Percentiles rank a stretch among this genome's conserved stretches.
These are phyloP conservation scores for Linnemannia schmuckeri DNA, from an alignment of 192 early-diverging fungal species.

Conservation along the genomic window DNA sequence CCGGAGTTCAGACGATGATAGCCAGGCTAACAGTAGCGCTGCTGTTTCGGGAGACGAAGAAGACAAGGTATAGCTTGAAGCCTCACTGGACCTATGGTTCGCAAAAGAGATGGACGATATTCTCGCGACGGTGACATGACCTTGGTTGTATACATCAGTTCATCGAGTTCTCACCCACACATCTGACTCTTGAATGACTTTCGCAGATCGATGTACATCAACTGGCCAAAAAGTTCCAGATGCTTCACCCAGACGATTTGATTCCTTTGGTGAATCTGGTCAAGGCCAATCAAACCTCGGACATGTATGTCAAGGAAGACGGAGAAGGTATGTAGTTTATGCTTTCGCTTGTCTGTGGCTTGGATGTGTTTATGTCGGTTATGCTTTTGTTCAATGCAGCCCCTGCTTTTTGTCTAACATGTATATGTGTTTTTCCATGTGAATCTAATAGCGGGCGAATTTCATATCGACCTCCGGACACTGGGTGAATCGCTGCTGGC, in stretches of 20 bases:
- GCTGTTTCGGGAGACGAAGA: slow-evolving; percentile 46
- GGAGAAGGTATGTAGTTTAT: slow-evolving; percentile 46
- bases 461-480: slow-evolving; percentile 58
- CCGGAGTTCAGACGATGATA: slow-evolving; percentile 50
- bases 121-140: background rate
- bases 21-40: slow-evolving; percentile 37
- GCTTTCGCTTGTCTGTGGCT: background rate
- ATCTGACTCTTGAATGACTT: background rate
- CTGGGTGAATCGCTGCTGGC: slow-evolving; percentile 48
- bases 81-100: background rate
- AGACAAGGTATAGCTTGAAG: slow-evolving; percentile 21
- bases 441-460: slow-evolving; percentile 46
- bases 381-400: background rate
- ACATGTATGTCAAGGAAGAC: slow-evolving; percentile 62
- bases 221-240: slow-evolving; percentile 57
- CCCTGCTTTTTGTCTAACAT: background rate
- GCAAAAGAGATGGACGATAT: background rate
- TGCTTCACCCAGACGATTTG: slow-evolving; percentile 54
- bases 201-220: slow-evolving; percentile 43
- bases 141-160: background rate
- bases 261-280: slow-evolving; percentile 53
- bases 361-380: background rate
- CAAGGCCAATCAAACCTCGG: slow-evolving; percentile 49
- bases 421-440: background rate
- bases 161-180: background rate